These are phyloP conservation scores for Chrysopogon serrulatus DNA, from an alignment of 176 grass and related monocot genomes.

Conservation along the genomic window DNA sequence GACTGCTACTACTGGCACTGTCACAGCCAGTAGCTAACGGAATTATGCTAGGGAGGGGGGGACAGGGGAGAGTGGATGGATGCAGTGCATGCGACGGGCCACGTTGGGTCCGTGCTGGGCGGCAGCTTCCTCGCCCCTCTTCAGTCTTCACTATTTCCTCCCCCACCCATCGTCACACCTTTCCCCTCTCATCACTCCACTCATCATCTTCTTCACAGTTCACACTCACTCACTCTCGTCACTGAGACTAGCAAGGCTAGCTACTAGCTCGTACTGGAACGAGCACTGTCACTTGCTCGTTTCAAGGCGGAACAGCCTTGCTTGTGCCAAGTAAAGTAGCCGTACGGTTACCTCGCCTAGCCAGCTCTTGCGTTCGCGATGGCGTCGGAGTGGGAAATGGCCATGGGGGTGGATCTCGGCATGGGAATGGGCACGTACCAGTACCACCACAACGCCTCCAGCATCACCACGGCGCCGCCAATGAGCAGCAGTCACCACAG, in stretches of 20 bases:
- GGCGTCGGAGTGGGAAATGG: constrained; percentile 80
- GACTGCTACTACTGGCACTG: neutral
- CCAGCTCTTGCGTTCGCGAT: constrained; percentile 15
- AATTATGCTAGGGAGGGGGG: neutral
- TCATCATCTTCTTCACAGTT: neutral
- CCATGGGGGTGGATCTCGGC: constrained; percentile 54
- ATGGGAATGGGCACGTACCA: constrained; percentile 58
- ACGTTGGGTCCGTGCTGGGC: constrained; percentile 42
- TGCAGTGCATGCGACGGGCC: constrained; percentile 44
- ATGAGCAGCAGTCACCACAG: constrained; percentile 28
- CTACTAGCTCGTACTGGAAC: constrained; percentile 10
- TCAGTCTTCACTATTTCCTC: constrained; percentile 41
- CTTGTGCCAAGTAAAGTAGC: neutral
- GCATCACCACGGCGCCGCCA: constrained; percentile 25
- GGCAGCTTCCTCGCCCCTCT: constrained; percentile 42
- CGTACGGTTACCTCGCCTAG: neutral
- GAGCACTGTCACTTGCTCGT: constrained; percentile 10
- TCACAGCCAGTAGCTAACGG: constrained; percentile 22
- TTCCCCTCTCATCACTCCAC: neutral
- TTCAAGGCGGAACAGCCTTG: neutral
- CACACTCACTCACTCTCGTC: neutral
- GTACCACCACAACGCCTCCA: constrained; percentile 33
- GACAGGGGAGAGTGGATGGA: constrained; percentile 44
- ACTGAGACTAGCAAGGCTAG: neutral
- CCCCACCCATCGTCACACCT: constrained; percentile 8